phyloP scores from a whole-genome alignment of 164 flowering plant genomes.

The Brasenia schreberi region DNA sequence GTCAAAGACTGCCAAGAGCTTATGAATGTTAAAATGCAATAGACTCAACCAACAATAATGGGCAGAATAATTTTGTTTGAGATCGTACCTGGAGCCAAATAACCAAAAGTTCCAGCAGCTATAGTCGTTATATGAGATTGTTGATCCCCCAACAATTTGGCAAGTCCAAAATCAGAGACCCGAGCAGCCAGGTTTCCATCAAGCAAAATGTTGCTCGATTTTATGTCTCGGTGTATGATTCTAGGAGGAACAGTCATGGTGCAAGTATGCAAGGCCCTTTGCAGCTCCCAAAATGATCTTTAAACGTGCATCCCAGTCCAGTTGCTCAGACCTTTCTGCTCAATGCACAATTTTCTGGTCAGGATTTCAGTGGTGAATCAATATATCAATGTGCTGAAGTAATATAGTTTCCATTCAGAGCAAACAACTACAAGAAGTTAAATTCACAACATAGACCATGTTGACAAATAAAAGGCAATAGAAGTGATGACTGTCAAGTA shows the following conservation, averaged over 20 bases:
- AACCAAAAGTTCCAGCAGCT: constrained; percentile 98
- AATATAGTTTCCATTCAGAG: too few species aligned
- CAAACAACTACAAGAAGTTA: too few species aligned
- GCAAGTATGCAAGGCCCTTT: constrained; percentile 86
- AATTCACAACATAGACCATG: too few species aligned
- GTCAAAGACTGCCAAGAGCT: too few species aligned
- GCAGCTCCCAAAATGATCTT: constrained; percentile 94
- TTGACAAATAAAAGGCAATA: background rate
- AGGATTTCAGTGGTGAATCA: background rate
- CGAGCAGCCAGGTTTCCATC: constrained; percentile 93
- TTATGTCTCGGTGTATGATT: constrained; percentile 93
- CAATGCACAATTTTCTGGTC: background rate
- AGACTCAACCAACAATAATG: too few species aligned
- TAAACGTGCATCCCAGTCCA: constrained; percentile 92
- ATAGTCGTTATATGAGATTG: constrained; percentile 98
- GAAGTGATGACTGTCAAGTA: background rate
- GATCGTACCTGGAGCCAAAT: constrained; percentile 87
- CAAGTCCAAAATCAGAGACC: constrained; percentile 96
- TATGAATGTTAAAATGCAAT: too few species aligned
- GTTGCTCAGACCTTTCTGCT: constrained; percentile 73
- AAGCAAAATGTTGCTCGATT: constrained; percentile 93
- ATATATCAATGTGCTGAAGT: background rate
- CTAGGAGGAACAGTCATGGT: constrained; percentile 98
- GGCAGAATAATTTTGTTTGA: background rate
- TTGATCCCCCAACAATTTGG: constrained; percentile 87